These are phyloP conservation scores for Samsoniella hepiali DNA, from an alignment of 2,329 filamentous ascomycete species.

Conservation along the genomic window DNA sequence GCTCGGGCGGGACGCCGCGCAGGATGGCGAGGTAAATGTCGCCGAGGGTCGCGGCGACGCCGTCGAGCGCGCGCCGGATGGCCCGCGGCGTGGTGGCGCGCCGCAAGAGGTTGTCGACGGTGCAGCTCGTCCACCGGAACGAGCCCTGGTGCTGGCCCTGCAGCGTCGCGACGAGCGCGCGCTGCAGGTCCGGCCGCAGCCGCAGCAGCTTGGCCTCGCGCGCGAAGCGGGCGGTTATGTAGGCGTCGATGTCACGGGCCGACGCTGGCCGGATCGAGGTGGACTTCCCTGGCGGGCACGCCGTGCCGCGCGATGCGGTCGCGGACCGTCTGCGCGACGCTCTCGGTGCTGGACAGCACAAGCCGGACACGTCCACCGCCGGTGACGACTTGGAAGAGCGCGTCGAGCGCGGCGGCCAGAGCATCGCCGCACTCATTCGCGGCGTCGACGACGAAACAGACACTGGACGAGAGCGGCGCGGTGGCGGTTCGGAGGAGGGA, in stretches of 20 bases:
- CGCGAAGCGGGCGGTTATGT: not conserved
- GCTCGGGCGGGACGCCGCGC: not conserved
- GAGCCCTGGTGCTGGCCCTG: slow-evolving; percentile 15
- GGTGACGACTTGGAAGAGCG: not conserved
- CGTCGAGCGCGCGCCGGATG: slow-evolving; percentile 10
- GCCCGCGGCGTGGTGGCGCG: slow-evolving; percentile 10
- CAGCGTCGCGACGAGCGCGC: not conserved
- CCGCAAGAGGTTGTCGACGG: slow-evolving; percentile 8
- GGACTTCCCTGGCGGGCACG: not conserved
- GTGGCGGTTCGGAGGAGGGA: not conserved
- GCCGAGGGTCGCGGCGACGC: slow-evolving; percentile 10
- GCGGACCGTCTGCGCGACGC: not conserved
- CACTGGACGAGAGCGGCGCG: not conserved
- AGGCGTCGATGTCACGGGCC: slow-evolving; percentile 6
- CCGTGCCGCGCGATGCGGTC: not conserved
- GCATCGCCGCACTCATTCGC: slow-evolving; percentile 1
- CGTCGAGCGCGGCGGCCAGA: not conserved
- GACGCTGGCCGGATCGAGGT: not conserved
- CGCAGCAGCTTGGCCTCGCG: not conserved
- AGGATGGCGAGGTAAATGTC: slow-evolving; percentile 14
- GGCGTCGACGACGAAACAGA: not conserved
- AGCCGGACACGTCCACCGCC: not conserved
- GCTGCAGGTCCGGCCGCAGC: slow-evolving; percentile 8
- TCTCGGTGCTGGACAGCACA: not conserved
- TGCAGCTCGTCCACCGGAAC: slow-evolving; percentile 15